Conservation (phyloP, 768 basidiomycete genomes). For the Botryobasidium botryosum region DNA sequence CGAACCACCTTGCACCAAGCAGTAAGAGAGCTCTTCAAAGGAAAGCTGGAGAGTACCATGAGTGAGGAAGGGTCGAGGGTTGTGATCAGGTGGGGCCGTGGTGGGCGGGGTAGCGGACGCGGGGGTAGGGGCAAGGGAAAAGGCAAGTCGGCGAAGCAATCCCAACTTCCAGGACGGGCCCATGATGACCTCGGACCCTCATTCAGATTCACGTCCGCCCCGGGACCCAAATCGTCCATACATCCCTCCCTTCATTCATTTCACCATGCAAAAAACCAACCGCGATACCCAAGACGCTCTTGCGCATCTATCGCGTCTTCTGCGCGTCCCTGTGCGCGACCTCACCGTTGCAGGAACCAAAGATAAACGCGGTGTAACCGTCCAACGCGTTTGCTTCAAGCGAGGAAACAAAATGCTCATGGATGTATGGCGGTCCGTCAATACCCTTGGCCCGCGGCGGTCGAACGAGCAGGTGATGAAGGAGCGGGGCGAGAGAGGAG, state of each 20-base stretch:
- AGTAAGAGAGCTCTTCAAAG: conserved; percentile 63
- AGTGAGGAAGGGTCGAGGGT: conserved; percentile 59
- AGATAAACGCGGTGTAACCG: conserved; percentile 93
- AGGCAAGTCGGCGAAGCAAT: too few species aligned
- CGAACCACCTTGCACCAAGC: conserved; percentile 70
- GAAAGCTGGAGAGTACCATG: conserved; percentile 52
- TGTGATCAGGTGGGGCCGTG: conserved; percentile 56
- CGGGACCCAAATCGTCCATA: not conserved
- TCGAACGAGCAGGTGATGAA: conserved; percentile 39
- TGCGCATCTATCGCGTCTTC: conserved; percentile 52
- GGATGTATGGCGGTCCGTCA: conserved; percentile 70
- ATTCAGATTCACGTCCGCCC: not conserved
- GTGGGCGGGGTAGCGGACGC: conserved; percentile 32
- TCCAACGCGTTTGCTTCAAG: conserved; percentile 73
- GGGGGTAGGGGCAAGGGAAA: conserved; percentile 28
- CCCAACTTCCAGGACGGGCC: too few species aligned
- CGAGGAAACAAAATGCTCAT: conserved; percentile 62
- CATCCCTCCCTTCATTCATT: conserved; percentile 65
- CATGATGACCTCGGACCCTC: too few species aligned
- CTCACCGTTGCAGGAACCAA: conserved; percentile 90
- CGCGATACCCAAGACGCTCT: conserved; percentile 94
- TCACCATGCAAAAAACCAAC: conserved; percentile 93
- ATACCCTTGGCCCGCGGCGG: conserved; percentile 43
- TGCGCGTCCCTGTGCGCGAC: conserved; percentile 67
- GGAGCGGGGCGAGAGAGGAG: conserved; percentile 74